phyloP scores from a whole-genome alignment of 768 basidiomycete genomes.

The Mycena floridula region DNA sequence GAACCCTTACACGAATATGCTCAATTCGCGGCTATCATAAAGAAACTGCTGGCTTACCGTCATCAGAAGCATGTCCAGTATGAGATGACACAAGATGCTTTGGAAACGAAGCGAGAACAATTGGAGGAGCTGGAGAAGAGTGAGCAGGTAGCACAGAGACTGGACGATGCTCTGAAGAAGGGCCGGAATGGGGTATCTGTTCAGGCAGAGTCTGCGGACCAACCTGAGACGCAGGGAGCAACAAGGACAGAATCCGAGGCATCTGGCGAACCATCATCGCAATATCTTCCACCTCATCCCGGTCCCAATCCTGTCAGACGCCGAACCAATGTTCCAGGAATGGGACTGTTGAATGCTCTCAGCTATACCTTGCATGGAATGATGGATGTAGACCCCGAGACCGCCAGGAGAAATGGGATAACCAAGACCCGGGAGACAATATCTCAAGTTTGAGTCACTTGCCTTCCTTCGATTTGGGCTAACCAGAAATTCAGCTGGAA shows the following conservation, averaged over 20 bases:
- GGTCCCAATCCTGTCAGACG: constrained; percentile 61
- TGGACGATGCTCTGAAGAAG: constrained; percentile 80
- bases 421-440: constrained; percentile 92
- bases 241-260: constrained; percentile 23
- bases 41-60: constrained; percentile 87
- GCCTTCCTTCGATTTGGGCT: constrained; percentile 1
- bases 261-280: constrained; percentile 36
- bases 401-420: constrained; percentile 86
- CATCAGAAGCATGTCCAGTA: constrained; percentile 98
- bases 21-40: constrained; percentile 93
- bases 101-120: constrained; percentile 79
- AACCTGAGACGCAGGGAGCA: constrained; percentile 18
- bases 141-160: constrained; percentile 81
- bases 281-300: constrained; percentile 71
- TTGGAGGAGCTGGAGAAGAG: constrained; percentile 89
- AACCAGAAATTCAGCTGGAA: constrained; percentile 60
- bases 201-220: constrained; percentile 22
- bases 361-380: constrained; percentile 95
- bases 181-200: constrained; percentile 35
- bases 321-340: constrained; percentile 61
- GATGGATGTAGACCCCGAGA: constrained; percentile 99
- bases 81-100: constrained; percentile 90
- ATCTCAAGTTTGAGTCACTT: constrained; percentile 59
- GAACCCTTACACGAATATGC: constrained; percentile 95
- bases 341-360: constrained; percentile 85